Conservation (phyloP, 179 eudicot genomes). For the Actinidia polygama region DNA sequence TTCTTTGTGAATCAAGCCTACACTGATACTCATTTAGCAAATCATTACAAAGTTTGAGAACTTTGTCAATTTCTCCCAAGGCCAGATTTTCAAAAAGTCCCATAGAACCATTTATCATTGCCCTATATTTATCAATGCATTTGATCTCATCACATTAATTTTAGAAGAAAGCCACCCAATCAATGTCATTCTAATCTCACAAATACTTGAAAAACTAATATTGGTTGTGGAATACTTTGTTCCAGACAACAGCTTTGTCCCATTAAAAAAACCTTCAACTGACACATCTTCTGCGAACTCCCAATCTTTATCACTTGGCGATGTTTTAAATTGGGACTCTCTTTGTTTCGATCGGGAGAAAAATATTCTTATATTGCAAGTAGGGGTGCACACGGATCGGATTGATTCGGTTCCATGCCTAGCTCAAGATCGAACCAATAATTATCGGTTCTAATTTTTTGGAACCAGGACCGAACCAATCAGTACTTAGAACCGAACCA, state of each 20-base stretch:
- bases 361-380: no score
- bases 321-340: neutral
- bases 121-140: constrained; percentile 15
- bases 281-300: neutral
- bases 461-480: no score
- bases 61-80: neutral
- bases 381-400: no score
- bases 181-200: neutral
- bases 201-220: neutral
- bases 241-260: neutral
- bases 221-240: neutral
- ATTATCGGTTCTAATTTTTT: no score
- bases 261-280: neutral
- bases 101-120: neutral
- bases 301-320: neutral
- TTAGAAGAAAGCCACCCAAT: neutral
- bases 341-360: no score
- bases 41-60: neutral
- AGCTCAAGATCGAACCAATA: no score
- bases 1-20: neutral
- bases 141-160: neutral
- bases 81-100: neutral
- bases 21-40: neutral
- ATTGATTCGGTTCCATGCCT: no score
- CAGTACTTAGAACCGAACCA: no score